Evolutionary conservation across 108 stramenopile species (phyloP).

Genomic region (Discostella stelligeroides): DNA sequence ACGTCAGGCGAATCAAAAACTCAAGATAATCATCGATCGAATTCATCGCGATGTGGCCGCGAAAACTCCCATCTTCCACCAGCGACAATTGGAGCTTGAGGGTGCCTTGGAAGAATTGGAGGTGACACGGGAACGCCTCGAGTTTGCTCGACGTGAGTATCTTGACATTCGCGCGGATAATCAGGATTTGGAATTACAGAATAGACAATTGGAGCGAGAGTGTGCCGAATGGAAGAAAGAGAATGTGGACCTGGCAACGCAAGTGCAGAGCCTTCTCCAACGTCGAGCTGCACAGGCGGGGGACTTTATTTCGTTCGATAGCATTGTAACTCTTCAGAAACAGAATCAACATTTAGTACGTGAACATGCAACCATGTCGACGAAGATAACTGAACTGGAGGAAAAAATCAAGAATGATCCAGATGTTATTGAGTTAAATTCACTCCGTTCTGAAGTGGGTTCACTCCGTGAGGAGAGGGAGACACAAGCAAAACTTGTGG

Average conservation of each 20-base stretch:
- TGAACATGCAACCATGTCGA: conserved; percentile 61
- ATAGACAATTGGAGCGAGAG: conserved; percentile 47
- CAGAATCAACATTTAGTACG: conserved; percentile 78
- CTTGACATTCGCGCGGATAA: conserved; percentile 55
- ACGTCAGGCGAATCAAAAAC: conserved; percentile 55
- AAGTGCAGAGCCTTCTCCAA: conserved; percentile 81
- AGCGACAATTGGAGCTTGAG: conserved; percentile 75
- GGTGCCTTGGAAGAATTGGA: conserved; percentile 69
- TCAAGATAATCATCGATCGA: conserved; percentile 63
- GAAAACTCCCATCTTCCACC: conserved; percentile 78
- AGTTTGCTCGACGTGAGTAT: conserved; percentile 71
- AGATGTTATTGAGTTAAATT: conserved; percentile 55
- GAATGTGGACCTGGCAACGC: conserved; percentile 75
- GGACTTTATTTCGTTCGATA: conserved; percentile 46
- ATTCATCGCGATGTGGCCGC: conserved; percentile 73
- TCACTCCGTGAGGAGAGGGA: conserved; percentile 69
- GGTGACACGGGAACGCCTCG: conserved; percentile 60
- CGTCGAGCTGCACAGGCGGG: conserved; percentile 33
- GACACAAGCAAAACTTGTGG: conserved; percentile 72
- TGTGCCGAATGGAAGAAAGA: conserved; percentile 59
- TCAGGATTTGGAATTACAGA: conserved; percentile 57
- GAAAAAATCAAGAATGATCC: conserved; percentile 53
- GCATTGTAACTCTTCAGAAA: conserved; percentile 59
- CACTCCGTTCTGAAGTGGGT: conserved; percentile 56
- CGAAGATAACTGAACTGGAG: conserved; percentile 65